Base-by-base conservation (phyloP, 305 asterid species). In the Rubia balearica region DNA sequence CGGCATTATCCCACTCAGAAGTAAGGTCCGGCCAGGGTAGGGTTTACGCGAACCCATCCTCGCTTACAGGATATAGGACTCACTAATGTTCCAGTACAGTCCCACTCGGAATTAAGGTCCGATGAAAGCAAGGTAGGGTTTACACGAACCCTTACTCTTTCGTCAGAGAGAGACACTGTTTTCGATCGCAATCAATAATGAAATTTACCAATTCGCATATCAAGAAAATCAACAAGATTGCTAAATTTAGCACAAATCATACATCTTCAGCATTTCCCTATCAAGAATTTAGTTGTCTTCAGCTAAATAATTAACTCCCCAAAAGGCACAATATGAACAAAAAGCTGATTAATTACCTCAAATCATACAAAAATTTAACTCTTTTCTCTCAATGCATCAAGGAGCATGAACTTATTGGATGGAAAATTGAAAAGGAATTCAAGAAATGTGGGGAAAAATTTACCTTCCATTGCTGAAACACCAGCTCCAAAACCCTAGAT, bases 381-480 rank as follows among this genome's bases (percentile, higher is more conserved):
- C 21, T 21, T 57, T 53, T 55, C n/a, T n/a, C 11, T 3, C 14
- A 19, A 57, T 7, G 36, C 62, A 57, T 22, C 14, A 57, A 19
- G 6, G 30, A 57, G 0, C 0, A 53, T 5, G 5, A 53, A 53
- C 19, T 7, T 13, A 51, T 51, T 51, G 24, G 27, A 55, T 55
- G 61, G 6, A 56, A 56, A 49, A 49, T 49, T 51, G 53, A 43
- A 9, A 43, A 8, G 49, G 33, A 3, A 30, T n/a, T 30, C 33
- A 30, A 30, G 33, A 43, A 10, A 48, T 12, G 17, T 17, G 22
- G 57, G 57, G 53, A 12, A 48, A 51, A 51, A 4, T 51, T 30
- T 51, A 51, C 57, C 57, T 51, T 51, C 57, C 57, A 51, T 51
- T 51, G 57, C 57, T 51, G 21, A 51, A 51, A 16, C 57, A 51